phyloP scores from a whole-genome alignment of 73 alveolate species.

The Paramecium octaurelia region DNA sequence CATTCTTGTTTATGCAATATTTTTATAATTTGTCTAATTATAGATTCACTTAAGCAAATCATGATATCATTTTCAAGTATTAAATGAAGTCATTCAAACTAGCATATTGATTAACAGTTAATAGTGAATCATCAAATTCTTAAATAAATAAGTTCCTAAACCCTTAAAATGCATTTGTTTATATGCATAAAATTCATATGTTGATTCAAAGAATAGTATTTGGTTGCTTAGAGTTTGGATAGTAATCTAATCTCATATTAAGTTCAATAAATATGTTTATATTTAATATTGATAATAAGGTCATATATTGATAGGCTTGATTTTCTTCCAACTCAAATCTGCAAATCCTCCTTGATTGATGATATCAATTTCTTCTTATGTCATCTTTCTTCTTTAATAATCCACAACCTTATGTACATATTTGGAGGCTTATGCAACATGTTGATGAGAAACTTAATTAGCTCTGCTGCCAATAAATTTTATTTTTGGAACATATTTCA shows the following conservation, averaged over 20 bases:
- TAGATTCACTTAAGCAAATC: background rate
- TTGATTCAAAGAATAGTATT: background rate
- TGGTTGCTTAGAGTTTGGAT: background rate
- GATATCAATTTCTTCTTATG: background rate
- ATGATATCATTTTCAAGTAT: too few species aligned
- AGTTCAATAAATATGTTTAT: background rate
- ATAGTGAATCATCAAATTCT: too few species aligned
- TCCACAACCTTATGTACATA: slow-evolving; percentile 41
- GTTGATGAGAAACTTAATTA: background rate
- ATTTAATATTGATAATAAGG: background rate
- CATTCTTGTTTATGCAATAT: background rate
- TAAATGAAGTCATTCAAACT: too few species aligned
- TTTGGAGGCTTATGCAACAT: background rate
- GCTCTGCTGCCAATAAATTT: slow-evolving; percentile 42
- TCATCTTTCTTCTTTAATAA: slow-evolving; percentile 4
- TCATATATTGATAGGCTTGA: background rate
- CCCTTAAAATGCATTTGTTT: background rate
- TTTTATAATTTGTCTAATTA: background rate
- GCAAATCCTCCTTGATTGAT: slow-evolving; percentile 34
- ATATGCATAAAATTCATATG: background rate
- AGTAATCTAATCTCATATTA: background rate
- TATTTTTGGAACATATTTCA: slow-evolving; percentile 32
- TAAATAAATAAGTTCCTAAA: background rate
- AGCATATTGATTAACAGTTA: too few species aligned
- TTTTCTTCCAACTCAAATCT: background rate